phyloP scores from a whole-genome alignment of 768 basidiomycete genomes.

The Strobilomyces echinocephalus region DNA sequence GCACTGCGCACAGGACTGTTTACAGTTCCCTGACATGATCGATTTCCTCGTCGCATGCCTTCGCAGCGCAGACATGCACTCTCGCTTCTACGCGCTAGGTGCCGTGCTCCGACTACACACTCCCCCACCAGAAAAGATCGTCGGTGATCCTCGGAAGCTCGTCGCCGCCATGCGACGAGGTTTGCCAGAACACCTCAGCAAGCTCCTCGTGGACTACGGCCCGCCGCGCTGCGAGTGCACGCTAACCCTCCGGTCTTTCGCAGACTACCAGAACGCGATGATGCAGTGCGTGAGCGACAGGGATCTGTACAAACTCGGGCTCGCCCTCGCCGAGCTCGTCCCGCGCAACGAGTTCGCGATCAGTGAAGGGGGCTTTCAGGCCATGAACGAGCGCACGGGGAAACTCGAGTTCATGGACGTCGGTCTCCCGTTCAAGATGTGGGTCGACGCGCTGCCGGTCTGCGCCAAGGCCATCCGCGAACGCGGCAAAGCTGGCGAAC shows the following conservation, averaged over 20 bases:
- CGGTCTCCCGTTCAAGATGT: conserved; percentile 56
- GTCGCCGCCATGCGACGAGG: conserved; percentile 39
- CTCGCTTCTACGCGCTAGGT: conserved; percentile 48
- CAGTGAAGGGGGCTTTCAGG: conserved; percentile 47
- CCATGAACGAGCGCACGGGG: conserved; percentile 41
- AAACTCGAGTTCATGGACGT: conserved; percentile 35
- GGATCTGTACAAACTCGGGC: conserved; percentile 48
- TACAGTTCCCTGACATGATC: conserved; percentile 39
- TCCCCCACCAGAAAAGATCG: conserved; percentile 38
- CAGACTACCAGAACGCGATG: conserved; percentile 51
- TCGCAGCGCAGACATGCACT: conserved; percentile 50
- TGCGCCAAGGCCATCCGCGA: conserved; percentile 52
- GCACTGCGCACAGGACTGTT: conserved; percentile 42
- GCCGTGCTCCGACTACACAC: conserved; percentile 48
- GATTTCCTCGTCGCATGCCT: conserved; percentile 51
- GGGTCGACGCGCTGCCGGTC: conserved; percentile 51
- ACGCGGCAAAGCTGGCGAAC: conserved; percentile 37
- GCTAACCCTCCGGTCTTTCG: conserved; percentile 36
- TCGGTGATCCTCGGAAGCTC: conserved; percentile 44
- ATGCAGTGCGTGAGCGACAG: conserved; percentile 41
- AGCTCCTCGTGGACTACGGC: conserved; percentile 47
- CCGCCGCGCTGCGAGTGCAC: conserved; percentile 41
- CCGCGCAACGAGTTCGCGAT: conserved; percentile 56
- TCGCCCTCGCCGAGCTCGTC: conserved; percentile 46
- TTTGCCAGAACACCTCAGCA: conserved; percentile 43